Conservation (phyloP, 2,329 filamentous ascomycete species). For the Akanthomyces uredinophilus region DNA sequence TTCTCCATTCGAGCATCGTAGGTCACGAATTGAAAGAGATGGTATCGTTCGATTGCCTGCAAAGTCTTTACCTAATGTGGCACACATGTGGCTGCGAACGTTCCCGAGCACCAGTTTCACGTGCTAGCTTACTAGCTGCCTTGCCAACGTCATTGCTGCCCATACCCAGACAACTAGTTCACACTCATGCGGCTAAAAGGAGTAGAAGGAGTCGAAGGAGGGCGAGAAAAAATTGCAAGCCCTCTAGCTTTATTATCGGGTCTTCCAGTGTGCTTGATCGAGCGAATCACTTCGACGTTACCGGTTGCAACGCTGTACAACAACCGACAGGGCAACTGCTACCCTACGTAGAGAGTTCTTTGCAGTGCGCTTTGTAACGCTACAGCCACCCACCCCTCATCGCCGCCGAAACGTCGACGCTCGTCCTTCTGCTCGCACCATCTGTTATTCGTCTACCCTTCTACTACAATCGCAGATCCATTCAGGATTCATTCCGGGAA, state of each 20-base stretch:
- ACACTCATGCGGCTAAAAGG: neutral
- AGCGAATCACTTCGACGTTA: neutral
- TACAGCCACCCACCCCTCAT: conserved; percentile 3
- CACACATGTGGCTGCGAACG: too few relatives aligned
- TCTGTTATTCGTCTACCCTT: neutral
- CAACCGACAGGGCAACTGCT: neutral
- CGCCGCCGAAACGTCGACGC: neutral
- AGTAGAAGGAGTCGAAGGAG: neutral
- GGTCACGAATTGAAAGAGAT: too few relatives aligned
- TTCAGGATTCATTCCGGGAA: neutral
- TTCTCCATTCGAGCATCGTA: too few relatives aligned
- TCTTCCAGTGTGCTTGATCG: neutral
- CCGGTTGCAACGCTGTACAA: neutral
- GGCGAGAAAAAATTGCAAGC: neutral
- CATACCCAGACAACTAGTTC: neutral
- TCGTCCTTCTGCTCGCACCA: neutral
- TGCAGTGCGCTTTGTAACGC: neutral
- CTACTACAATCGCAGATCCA: neutral
- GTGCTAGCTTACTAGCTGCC: neutral
- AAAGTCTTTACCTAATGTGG: too few relatives aligned
- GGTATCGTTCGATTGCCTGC: too few relatives aligned
- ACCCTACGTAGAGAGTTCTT: neutral
- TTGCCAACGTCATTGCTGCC: neutral
- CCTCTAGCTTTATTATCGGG: neutral
- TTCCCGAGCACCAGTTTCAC: neutral